These are phyloP conservation scores for Scalesia atractyloides DNA, from an alignment of 129 eudicot genomes.

Conservation along the genomic window DNA sequence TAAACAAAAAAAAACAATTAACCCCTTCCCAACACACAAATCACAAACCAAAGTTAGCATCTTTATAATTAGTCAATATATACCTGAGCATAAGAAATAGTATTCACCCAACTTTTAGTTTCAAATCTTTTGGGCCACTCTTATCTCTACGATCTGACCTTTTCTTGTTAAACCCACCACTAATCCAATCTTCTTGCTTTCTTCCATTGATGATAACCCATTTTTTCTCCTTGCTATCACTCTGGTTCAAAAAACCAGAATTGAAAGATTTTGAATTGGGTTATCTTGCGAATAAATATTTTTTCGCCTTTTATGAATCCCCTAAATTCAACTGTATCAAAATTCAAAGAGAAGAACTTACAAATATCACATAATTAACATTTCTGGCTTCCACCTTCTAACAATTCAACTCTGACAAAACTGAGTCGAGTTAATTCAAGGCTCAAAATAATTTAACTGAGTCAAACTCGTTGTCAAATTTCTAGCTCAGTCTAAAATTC, in stretches of 20 bases:
- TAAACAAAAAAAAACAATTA: too few species aligned
- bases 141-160: slow-evolving; percentile 87
- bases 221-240: slow-evolving; percentile 15
- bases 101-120: slow-evolving; percentile 64
- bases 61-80: neutral
- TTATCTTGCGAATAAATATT: slow-evolving; percentile 28
- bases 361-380: too few species aligned
- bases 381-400: too few species aligned
- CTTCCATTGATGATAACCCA: slow-evolving; percentile 37
- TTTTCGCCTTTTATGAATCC: too few species aligned
- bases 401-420: too few species aligned
- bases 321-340: too few species aligned
- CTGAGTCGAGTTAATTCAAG: too few species aligned
- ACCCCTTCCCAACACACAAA: neutral
- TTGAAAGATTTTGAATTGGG: slow-evolving; percentile 31
- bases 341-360: too few species aligned
- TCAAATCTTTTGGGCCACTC: slow-evolving; percentile 58
- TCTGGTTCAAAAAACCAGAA: slow-evolving; percentile 31
- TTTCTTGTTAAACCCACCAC: slow-evolving; percentile 60
- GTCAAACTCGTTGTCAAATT: too few species aligned
- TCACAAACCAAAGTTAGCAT: neutral
- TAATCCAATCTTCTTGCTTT: slow-evolving; percentile 23
- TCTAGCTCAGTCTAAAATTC: too few species aligned
- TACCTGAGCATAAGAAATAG: slow-evolving; percentile 82
- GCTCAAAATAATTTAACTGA: too few species aligned